Percentiles rank a stretch among this genome's conserved stretches.
Evolutionary conservation across 768 basidiomycete genomes (phyloP).

Genomic region (Rhodotorula taiwanensis): DNA sequence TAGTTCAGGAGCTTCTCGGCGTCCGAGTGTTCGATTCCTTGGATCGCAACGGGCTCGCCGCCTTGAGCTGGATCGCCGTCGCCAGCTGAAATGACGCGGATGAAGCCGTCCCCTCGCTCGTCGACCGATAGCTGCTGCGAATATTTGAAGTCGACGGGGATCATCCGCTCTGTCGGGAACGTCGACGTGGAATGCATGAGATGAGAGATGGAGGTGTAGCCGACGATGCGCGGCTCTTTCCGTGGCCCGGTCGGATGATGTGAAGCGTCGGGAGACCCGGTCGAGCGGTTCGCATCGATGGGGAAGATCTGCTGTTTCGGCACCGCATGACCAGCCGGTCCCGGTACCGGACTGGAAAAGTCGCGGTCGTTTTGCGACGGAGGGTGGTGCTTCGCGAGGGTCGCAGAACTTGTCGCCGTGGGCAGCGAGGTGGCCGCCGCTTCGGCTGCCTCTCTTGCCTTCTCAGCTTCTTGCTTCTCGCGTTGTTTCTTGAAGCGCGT

Average conservation of each 20-base stretch:
- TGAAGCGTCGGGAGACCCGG: conserved; percentile 43
- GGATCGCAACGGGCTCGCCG: conserved; percentile 23
- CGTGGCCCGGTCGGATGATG: conserved; percentile 3
- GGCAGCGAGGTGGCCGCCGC: conserved; percentile 18
- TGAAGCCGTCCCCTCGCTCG: conserved; percentile 76
- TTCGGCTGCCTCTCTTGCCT: conserved; percentile 5
- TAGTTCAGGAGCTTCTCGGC: conserved; percentile 83
- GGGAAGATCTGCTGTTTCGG: conserved; percentile 14
- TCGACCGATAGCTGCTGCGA: conserved; percentile 82
- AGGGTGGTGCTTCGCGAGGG: not conserved
- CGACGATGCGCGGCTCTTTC: conserved; percentile 52
- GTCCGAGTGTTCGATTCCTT: conserved; percentile 63
- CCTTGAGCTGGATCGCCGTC: conserved; percentile 20
- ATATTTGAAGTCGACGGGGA: conserved; percentile 65
- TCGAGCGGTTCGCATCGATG: conserved; percentile 2
- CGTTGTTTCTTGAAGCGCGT: conserved; percentile 98
- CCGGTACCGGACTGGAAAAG: not conserved
- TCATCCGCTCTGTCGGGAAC: conserved; percentile 75
- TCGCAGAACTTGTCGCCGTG: conserved; percentile 22
- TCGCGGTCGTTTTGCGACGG: not conserved
- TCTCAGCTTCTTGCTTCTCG: conserved; percentile 59
- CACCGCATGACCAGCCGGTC: not conserved
- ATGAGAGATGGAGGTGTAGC: conserved; percentile 79
- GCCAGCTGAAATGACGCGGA: conserved; percentile 55
- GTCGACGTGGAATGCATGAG: conserved; percentile 82